Conservation (phyloP, 768 basidiomycete genomes). For the Cystoderma amianthinum region DNA sequence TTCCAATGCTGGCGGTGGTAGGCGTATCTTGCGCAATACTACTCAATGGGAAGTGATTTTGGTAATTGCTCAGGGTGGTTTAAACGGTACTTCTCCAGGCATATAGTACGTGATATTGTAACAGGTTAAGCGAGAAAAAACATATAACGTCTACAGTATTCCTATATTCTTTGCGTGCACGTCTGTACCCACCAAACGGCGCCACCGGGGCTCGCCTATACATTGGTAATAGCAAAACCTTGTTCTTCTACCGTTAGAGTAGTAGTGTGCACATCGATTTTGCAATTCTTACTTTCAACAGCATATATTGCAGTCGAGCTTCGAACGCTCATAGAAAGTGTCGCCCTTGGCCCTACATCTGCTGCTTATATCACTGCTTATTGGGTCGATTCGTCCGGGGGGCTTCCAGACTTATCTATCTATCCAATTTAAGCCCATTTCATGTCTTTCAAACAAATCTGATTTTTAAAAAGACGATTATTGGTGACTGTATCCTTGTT, state of each 20-base stretch:
- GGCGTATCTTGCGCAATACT: neutral
- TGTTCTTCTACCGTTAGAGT: no score
- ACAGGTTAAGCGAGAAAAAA: no score
- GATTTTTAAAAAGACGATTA: no score
- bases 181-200: neutral
- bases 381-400: neutral
- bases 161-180: neutral
- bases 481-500: no score
- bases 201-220: neutral
- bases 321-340: neutral
- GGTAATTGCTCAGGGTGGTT: neutral
- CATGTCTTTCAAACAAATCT: no score
- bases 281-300: neutral
- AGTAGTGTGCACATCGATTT: neutral
- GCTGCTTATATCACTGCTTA: neutral
- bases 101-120: neutral
- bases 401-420: no score
- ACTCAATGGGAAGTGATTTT: neutral
- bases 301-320: neutral
- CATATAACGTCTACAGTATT: neutral
- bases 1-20: neutral
- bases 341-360: neutral
- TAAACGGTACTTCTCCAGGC: neutral
- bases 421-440: no score
- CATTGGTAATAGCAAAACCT: neutral